Percentiles rank a stretch among this genome's conserved stretches.
These are phyloP conservation scores for Pseudohalonectria lignicola DNA, from an alignment of 2,329 filamentous ascomycete genomes.

Conservation along the genomic window DNA sequence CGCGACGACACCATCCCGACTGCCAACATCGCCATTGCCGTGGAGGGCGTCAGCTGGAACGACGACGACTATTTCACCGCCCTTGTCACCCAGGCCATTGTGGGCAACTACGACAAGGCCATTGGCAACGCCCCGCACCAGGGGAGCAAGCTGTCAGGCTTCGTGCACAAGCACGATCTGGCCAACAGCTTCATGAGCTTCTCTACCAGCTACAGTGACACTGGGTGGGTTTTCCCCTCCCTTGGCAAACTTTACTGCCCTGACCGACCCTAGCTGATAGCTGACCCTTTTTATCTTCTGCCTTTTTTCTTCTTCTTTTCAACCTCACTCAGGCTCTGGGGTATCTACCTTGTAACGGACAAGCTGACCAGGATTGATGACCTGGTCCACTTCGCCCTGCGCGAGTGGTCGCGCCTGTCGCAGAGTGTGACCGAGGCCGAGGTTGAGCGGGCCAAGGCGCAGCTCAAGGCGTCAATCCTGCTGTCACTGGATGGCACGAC, in stretches of 20 bases:
- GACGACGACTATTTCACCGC: conserved; percentile 99
- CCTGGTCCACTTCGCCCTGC: conserved; percentile 94
- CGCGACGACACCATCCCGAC: conserved; percentile 94
- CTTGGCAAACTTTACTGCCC: background rate
- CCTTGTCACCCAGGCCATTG: conserved; percentile 93
- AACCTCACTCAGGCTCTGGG: conserved; percentile 83
- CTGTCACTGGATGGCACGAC: conserved; percentile 96
- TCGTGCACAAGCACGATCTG: conserved; percentile 87
- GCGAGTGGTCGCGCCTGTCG: conserved; percentile 94
- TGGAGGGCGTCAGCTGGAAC: conserved; percentile 99
- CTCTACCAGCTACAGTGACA: conserved; percentile 98
- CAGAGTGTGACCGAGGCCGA: conserved; percentile 81
- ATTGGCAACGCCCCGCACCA: conserved; percentile 97
- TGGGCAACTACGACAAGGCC: conserved; percentile 98
- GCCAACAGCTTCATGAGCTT: conserved; percentile 99
- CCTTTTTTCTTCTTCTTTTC: conserved; percentile 1
- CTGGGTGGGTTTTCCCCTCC: conserved; percentile 68
- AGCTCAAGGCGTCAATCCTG: conserved; percentile 96
- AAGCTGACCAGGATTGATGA: conserved; percentile 82
- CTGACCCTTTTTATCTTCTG: background rate
- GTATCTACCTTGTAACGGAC: conserved; percentile 96
- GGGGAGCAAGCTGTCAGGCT: conserved; percentile 93
- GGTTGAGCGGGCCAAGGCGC: conserved; percentile 96
- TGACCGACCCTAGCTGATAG: too few relatives aligned
- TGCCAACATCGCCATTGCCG: conserved; percentile 95